Base-by-base conservation (phyloP, 352 stramenopile genomes). In the Globisporangium uncinulatum region DNA sequence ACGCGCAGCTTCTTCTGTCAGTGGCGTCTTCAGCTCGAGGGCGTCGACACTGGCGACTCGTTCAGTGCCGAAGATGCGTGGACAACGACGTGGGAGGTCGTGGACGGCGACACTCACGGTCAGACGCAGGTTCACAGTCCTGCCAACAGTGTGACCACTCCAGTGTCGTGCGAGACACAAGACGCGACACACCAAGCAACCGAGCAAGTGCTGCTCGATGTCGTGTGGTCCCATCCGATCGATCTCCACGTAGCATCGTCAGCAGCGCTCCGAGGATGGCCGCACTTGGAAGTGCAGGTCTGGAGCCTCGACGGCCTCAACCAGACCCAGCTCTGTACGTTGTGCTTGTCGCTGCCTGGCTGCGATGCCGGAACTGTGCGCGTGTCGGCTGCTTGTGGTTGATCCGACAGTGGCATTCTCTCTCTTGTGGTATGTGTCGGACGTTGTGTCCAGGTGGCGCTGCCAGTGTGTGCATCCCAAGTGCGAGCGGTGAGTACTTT, bases 201-300 rank as follows among this genome's bases (percentile, higher is more conserved):
- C n/a, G 11, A 47, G 29, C 13, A 9, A 1, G 34, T 48, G 51
- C 34, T 32, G 15, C 39, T 86, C 45, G 67, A 82, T 34, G 70
- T 71, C 5, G 61, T 83, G 24, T 86, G 76, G 76, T 61, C 66
- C 31, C 73, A 86, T 43, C 76, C 73, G 32, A 74, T 86, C 45
- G 65, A 86, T 3, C 54, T 86, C 32, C 73, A 86, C 44, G 31
- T 86, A n/a, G 60, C 69, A 0, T 63, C 42, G 5, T 15, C 50
- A 14, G 36, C 54, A n/a, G 17, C 53, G 3, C 66, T 76, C 37
- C 57, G 34, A 24, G 59, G 24, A 19, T 86, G 75, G 75, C 75
- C 75, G 3, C 62, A 60, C 20, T 42, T 86, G 5, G 73, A 76
- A 39, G 74, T 83, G 19, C 51, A 83, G 50, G 67, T 86, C 4